Evolutionary conservation across 2,329 filamentous ascomycete species (phyloP), one percentile per base, ranked within the genome.

Genomic region (Aphanoascus verrucosus): DNA sequence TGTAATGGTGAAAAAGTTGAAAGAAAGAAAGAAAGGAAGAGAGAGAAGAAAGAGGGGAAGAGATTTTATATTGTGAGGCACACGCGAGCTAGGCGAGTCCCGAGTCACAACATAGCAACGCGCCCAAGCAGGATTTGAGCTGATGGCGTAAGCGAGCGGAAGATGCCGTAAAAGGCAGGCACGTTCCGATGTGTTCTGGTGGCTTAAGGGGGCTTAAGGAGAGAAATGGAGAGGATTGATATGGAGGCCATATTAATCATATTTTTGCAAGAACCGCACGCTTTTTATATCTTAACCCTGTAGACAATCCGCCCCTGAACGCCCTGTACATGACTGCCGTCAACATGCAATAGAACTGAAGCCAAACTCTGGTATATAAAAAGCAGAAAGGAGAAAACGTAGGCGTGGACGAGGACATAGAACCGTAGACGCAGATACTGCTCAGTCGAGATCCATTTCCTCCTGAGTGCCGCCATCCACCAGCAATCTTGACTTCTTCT

Each of bases 371-470:
- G 38, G 31, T 28, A 50, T 47, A 54, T 48, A 45, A 40, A 51
- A 52, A 50, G 28, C 34, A 52, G 20, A 53, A 55, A 17, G 20
- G 31, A 49, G 43, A 44, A 53, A 44, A 52, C 46, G 41, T 12
- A 50, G 34, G 40, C 37, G 28, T 15, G 43, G 31, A 51, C 35
- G 17, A 11, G 43, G 31, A 51, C 35, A 14, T n/a, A 44, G 31
- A 43, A 49, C 40, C 12, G 12, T 14, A 41, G 38, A 52, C 19
- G 5, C 17, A 19, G 28, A 11, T 34, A 20, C 9, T 9, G 53
- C 63, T 68, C 67, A 73, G 60, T 74, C 72, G 63, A 74, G 56
- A 60, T 74, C 71, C 71, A 74, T 74, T 59, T 72, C 69, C 62
- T 73, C 70, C 62, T 74, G 67, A 45, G 63, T 66, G 37, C 69